Conservation (phyloP, 73 alveolate species). For the Halteria grandinella region DNA sequence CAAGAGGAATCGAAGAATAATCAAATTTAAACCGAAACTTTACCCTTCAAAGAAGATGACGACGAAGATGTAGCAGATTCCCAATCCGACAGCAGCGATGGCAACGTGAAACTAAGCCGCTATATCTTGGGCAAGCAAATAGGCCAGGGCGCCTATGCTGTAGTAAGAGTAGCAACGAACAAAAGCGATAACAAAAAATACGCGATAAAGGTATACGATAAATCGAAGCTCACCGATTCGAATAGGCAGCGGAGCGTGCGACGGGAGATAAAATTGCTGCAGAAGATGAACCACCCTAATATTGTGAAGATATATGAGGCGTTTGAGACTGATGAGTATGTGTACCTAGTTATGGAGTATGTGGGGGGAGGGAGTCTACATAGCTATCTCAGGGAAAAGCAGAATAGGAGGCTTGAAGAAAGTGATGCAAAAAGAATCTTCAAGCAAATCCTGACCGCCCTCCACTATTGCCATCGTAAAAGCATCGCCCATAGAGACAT, state of each 20-base stretch:
- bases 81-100: too few species aligned
- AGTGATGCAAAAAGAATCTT: slow-evolving; percentile 77
- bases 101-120: too few species aligned
- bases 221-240: slow-evolving; percentile 74
- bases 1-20: too few species aligned
- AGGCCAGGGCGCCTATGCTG: slow-evolving; percentile 94
- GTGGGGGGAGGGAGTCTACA: slow-evolving; percentile 67
- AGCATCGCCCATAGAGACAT: slow-evolving; percentile 67
- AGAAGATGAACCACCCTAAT: slow-evolving; percentile 78
- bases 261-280: slow-evolving; percentile 77
- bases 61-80: too few species aligned
- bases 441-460: slow-evolving; percentile 67
- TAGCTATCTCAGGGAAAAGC: slow-evolving; percentile 54
- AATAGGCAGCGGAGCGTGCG: slow-evolving; percentile 73
- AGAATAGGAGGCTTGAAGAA: slow-evolving; percentile 70
- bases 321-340: slow-evolving; percentile 79
- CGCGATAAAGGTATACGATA: slow-evolving; percentile 81
- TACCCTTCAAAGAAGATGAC: too few species aligned
- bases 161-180: slow-evolving; percentile 86
- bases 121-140: slow-evolving; percentile 78
- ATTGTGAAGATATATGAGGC: slow-evolving; percentile 87
- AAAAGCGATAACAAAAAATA: slow-evolving; percentile 72
- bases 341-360: slow-evolving; percentile 75
- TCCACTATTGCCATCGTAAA: slow-evolving; percentile 69
- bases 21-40: too few species aligned